Conservation (phyloP, 1,139 yeast genomes). For the Debaryomycetaceae sp. region DNA sequence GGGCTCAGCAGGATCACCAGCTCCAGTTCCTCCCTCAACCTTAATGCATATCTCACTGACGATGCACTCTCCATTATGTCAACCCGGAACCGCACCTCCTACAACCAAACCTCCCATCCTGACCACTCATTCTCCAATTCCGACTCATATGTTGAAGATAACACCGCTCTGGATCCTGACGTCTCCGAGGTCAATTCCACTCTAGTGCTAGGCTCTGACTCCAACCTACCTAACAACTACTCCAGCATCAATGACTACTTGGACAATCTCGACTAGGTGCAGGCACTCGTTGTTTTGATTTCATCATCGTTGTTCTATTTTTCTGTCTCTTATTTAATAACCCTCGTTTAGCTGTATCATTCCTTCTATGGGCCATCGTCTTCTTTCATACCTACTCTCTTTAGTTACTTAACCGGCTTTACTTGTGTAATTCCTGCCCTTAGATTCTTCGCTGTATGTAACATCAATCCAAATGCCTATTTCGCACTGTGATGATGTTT, state of each 20-base stretch:
- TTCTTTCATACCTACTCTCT: not conserved
- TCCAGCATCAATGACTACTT: conserved; percentile 26
- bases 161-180: conserved; percentile 12
- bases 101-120: not conserved
- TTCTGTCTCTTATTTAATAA: not conserved
- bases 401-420: not conserved
- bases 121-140: conserved; percentile 1
- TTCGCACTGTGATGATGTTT: not conserved
- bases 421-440: not conserved
- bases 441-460: not conserved
- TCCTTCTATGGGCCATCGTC: not conserved
- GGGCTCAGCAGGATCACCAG: conserved; percentile 37
- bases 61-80: conserved; percentile 13
- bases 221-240: conserved; percentile 4
- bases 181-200: conserved; percentile 13
- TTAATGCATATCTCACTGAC: conserved; percentile 45
- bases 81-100: not conserved
- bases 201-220: conserved; percentile 6
- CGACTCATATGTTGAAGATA: conserved; percentile 6
- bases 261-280: conserved; percentile 10
- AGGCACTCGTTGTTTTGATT: not conserved
- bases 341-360: not conserved
- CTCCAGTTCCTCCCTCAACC: conserved; percentile 41
- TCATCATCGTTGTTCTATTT: not conserved
- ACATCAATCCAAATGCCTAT: not conserved